These are phyloP conservation scores for Mesembryanthemum crystallinum DNA, from an alignment of 148 eudicot genomes.

Conservation along the genomic window DNA sequence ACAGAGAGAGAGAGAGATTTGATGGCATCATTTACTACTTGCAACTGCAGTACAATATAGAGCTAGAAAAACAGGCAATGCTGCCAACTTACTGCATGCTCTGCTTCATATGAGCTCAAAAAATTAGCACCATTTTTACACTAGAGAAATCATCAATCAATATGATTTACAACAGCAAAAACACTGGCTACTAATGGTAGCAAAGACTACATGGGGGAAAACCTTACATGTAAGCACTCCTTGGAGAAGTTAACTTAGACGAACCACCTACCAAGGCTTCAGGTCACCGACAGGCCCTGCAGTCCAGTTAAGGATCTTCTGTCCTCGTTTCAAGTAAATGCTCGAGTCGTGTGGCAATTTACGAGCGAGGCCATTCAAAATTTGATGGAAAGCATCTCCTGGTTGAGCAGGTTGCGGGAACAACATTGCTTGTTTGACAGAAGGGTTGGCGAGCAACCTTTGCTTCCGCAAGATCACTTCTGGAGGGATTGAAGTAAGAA, in stretches of 20 bases:
- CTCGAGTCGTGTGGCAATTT: conserved; percentile 73
- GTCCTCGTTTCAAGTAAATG: conserved; percentile 56
- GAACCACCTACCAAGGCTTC: conserved; percentile 78
- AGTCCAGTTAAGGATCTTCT: conserved; percentile 88
- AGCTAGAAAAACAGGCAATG: background rate
- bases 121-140: background rate
- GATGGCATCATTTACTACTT: background rate
- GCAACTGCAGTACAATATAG: background rate
- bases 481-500: conserved; percentile 75
- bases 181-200: conserved; percentile 9
- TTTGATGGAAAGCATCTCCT: conserved; percentile 96
- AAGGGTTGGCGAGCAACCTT: conserved; percentile 90
- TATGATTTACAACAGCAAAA: conserved; percentile 32
- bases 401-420: conserved; percentile 95
- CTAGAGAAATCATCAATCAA: background rate
- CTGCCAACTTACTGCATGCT: background rate
- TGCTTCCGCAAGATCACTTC: conserved; percentile 92
- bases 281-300: conserved; percentile 90
- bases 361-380: conserved; percentile 90
- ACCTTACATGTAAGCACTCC: too few species aligned
- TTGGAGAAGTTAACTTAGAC: background rate
- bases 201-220: background rate
- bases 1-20: background rate
- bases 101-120: conserved; percentile 7
- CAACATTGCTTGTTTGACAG: conserved; percentile 96